These are phyloP conservation scores for Puccinia horiana DNA, from an alignment of 1,284 basidiomycete species.

Conservation along the genomic window DNA sequence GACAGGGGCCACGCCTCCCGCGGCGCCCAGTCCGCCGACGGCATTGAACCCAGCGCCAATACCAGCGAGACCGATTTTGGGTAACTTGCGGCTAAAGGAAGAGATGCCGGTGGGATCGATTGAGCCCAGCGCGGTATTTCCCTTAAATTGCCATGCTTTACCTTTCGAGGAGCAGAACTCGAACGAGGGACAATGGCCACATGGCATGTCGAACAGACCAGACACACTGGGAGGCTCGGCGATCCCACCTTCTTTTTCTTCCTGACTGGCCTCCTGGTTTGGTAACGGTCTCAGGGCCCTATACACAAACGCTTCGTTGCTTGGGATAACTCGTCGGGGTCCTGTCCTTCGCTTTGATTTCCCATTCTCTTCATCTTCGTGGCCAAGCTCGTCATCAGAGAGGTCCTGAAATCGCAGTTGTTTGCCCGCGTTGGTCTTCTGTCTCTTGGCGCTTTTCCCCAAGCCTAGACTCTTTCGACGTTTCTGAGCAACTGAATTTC, in stretches of 20 bases:
- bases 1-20: constrained; percentile 46
- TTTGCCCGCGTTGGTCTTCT: constrained; percentile 16
- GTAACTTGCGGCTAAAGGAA: constrained; percentile 37
- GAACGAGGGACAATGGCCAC: constrained; percentile 50
- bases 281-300: constrained; percentile 41
- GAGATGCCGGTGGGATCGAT: background rate
- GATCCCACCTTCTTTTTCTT: constrained; percentile 18
- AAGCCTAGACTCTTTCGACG: constrained; percentile 25
- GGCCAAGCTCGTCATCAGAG: constrained; percentile 14
- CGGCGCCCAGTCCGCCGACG: constrained; percentile 42
- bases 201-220: constrained; percentile 49
- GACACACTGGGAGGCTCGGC: constrained; percentile 36
- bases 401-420: constrained; percentile 25
- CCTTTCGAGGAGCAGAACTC: constrained; percentile 49
- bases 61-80: constrained; percentile 46
- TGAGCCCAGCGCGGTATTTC: constrained; percentile 2
- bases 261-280: background rate
- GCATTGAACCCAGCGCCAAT: constrained; percentile 49
- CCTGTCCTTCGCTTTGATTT: background rate
- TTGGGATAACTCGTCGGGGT: constrained; percentile 23
- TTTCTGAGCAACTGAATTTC: background rate
- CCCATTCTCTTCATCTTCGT: constrained; percentile 13
- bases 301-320: constrained; percentile 50
- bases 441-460: constrained; percentile 1
- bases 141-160: constrained; percentile 49